Evolutionary conservation across 306 rosid species (phyloP), one percentile per base, ranked within the genome.

Genomic region (Dryas alaskensis): DNA sequence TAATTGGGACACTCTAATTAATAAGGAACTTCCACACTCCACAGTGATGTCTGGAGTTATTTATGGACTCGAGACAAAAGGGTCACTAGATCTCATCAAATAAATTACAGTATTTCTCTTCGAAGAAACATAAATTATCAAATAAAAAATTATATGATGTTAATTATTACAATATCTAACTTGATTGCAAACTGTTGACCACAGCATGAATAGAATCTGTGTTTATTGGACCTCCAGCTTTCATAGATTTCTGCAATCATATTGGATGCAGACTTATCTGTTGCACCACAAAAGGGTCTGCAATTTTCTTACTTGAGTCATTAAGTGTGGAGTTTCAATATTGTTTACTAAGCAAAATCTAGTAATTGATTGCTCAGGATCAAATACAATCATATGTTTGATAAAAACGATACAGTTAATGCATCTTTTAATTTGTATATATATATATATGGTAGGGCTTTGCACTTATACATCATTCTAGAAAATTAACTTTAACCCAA

Each of bases 1-100:
- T 31, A 31, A 31, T 31, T 14, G 3, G 45, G 11, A 27, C 53
- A 3, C 10, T 48, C 17, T 51, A 51, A 60, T 60, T 60, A 37
- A 5, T 45, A 45, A 45, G 37, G 37, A 1, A 31, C 37, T 4
- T 4, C 10, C 7, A n/a, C n/a, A 31, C 3, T 8, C 2, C n/a
- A 64, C 47, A 40, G 12, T 49, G 11, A 40, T 42, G 10, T 7
- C 4, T 17, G 10, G n/a, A 16, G 0, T 12, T 45, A 1, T 10
- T 69, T 69, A 76, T 59, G 80, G 49, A n/a, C 60, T 60, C 19
- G 4, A 17, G 8, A 59, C 73, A 71, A 57, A 76, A 6, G 11
- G 49, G 53, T 25, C 72, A 42, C 27, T 10, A 25, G 11, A 31
- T 67, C 54, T 25, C 44, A 37, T 8, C 45, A 10, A 16, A 43